These are phyloP conservation scores for Suhomyces choctaworum DNA, from an alignment of 1,139 yeast genomes.

Conservation along the genomic window DNA sequence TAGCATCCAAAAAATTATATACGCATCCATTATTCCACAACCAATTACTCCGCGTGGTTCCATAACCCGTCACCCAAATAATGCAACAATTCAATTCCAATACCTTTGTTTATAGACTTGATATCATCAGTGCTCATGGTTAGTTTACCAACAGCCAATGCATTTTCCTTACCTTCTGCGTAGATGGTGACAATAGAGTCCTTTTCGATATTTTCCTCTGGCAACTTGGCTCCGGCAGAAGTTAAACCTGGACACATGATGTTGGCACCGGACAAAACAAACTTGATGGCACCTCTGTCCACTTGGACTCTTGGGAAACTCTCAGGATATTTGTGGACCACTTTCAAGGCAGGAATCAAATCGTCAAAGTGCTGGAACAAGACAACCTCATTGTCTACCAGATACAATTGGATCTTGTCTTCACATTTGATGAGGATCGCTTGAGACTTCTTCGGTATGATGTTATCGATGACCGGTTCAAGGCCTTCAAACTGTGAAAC, in stretches of 20 bases:
- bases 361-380: conserved; percentile 86
- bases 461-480: conserved; percentile 73
- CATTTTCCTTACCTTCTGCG: conserved; percentile 92
- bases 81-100: conserved; percentile 84
- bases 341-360: conserved; percentile 69
- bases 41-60: conserved; percentile 48
- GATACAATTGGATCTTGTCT: conserved; percentile 79
- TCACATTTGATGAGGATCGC: conserved; percentile 82
- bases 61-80: conserved; percentile 91
- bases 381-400: conserved; percentile 71
- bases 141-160: conserved; percentile 85
- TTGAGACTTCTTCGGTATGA: conserved; percentile 91
- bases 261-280: conserved; percentile 90
- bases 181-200: conserved; percentile 76
- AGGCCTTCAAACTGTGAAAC: conserved; percentile 70
- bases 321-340: conserved; percentile 81
- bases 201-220: conserved; percentile 64
- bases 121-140: conserved; percentile 91
- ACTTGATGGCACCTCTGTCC: conserved; percentile 95
- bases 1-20: background rate
- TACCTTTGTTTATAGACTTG: conserved; percentile 78
- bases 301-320: conserved; percentile 87
- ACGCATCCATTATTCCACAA: background rate
- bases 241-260: conserved; percentile 98
- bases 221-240: conserved; percentile 82